phyloP scores from a whole-genome alignment of 1,284 basidiomycete species.

The Marasmius oreades region DNA sequence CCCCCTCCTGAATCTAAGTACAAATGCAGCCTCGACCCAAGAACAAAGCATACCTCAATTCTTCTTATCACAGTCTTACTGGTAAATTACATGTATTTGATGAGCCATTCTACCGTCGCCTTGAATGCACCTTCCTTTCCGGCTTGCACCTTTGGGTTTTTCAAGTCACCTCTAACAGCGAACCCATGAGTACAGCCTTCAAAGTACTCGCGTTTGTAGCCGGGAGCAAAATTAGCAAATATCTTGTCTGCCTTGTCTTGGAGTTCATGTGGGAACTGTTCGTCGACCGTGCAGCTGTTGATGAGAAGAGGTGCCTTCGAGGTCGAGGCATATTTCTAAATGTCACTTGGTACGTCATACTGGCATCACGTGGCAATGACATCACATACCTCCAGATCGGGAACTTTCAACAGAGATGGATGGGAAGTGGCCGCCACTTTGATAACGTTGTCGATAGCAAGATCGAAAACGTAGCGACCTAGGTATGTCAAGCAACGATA shows the following conservation, averaged over 20 bases:
- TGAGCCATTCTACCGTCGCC: slow-evolving; percentile 49
- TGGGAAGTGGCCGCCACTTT: slow-evolving; percentile 57
- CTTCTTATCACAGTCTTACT: too few species aligned
- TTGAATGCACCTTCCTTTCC: slow-evolving; percentile 64
- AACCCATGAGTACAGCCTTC: slow-evolving; percentile 62
- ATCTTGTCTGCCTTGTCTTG: slow-evolving; percentile 51
- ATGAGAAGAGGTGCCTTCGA: slow-evolving; percentile 58
- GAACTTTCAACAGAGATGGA: slow-evolving; percentile 63
- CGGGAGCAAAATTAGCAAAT: slow-evolving; percentile 50
- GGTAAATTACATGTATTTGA: slow-evolving; percentile 27
- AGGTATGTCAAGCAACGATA: slow-evolving; percentile 2
- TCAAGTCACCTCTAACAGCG: slow-evolving; percentile 51
- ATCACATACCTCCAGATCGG: slow-evolving; percentile 35
- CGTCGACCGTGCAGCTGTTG: slow-evolving; percentile 57
- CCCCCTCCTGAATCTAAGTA: too few species aligned
- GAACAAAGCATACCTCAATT: too few species aligned
- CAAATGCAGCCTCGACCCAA: too few species aligned
- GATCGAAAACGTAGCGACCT: slow-evolving; percentile 62
- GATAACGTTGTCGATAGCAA: slow-evolving; percentile 59
- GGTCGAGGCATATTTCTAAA: slow-evolving; percentile 43
- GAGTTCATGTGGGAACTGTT: slow-evolving; percentile 44
- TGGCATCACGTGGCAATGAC: not conserved
- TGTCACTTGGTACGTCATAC: not conserved
- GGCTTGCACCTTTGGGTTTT: slow-evolving; percentile 41
- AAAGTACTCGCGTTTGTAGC: slow-evolving; percentile 54